Evolutionary conservation across 2,329 filamentous ascomycete species (phyloP), one percentile per base, ranked within the genome.

Genomic region (Paecilomyces sp.): DNA sequence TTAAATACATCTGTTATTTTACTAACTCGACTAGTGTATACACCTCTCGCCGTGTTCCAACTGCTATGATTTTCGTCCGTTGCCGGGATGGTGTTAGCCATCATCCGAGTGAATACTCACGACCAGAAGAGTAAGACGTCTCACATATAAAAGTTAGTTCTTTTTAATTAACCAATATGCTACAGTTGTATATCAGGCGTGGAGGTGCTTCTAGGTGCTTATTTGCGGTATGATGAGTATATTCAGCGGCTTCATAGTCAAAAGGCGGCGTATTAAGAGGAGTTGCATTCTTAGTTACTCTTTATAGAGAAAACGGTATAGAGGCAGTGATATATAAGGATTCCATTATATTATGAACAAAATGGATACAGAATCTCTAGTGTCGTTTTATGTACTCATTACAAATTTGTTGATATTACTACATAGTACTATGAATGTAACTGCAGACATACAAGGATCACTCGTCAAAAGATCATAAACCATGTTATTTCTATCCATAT

Each of bases 181-280:
- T 18, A 13, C 3, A 58, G 57, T 25, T 58, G 57, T 55, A 52
- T 52, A 2, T 24, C 11, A 18, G 57, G 57, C 18, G 57, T 54
- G 47, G 52, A 58, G 15, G 57, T 58, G 11, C 57, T 58, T 41
- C 57, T 58, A 13, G 57, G 57, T 6, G 57, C 57, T 41, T 58
- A 58, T 51, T 54, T 58, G n/a, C 47, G 57, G 36, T 58, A 58
- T 30, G 57, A 58, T 30, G 57, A 58, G 0, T 41, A 50, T n/a
- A 54, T 58, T 13, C 52, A 22, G 13, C 28, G 33, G 50, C 11
- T 12, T 12, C 33, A 36, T 13, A 36, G 8, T 12, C 33, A 36
- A 13, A 36, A 36, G 31, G 31, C 31, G 31, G 31, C 31, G 12
- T 34, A 8, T 7, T 34, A 12, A 34, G 31, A 34, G 2, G 31